A percentile compares a stretch with the other conserved stretches of the same genome.
Evolutionary conservation across 768 basidiomycete genomes (phyloP).

Genomic region (Lepiota brunneoincarnata): DNA sequence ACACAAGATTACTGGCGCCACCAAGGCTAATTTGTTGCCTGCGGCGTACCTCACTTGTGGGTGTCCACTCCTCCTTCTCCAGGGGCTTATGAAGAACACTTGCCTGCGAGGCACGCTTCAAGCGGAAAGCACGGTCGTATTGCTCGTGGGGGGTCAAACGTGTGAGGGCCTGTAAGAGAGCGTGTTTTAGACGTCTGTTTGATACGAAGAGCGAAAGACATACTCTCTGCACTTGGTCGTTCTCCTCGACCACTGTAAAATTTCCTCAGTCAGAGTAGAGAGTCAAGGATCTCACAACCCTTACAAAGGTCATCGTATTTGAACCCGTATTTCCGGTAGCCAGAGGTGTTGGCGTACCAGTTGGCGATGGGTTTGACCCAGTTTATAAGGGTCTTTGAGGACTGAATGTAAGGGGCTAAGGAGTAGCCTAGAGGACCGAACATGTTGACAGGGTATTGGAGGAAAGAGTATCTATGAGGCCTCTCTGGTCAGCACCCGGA

Average conservation of each 20-base stretch:
- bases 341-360: constrained; percentile 78
- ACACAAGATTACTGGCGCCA: constrained; percentile 9
- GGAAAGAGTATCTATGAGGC: constrained; percentile 12
- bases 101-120: constrained; percentile 80
- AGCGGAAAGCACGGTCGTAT: constrained; percentile 90
- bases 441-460: constrained; percentile 29
- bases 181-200: not conserved
- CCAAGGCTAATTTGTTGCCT: not conserved
- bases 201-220: constrained; percentile 14
- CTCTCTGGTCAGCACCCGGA: constrained; percentile 24
- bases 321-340: constrained; percentile 87
- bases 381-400: constrained; percentile 62
- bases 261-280: constrained; percentile 19
- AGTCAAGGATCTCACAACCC: constrained; percentile 30
- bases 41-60: constrained; percentile 62
- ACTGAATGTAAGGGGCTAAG: constrained; percentile 72
- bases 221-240: constrained; percentile 75
- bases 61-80: constrained; percentile 79
- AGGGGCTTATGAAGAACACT: constrained; percentile 78
- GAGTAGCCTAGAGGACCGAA: constrained; percentile 70
- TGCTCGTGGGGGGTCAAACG: constrained; percentile 77
- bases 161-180: constrained; percentile 60
- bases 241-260: constrained; percentile 68
- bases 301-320: constrained; percentile 92
- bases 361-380: constrained; percentile 76